A percentile compares a stretch with the other conserved stretches of the same genome.
phyloP scores from a whole-genome alignment of 176 grass and related monocot species.

The Areca catechu region DNA sequence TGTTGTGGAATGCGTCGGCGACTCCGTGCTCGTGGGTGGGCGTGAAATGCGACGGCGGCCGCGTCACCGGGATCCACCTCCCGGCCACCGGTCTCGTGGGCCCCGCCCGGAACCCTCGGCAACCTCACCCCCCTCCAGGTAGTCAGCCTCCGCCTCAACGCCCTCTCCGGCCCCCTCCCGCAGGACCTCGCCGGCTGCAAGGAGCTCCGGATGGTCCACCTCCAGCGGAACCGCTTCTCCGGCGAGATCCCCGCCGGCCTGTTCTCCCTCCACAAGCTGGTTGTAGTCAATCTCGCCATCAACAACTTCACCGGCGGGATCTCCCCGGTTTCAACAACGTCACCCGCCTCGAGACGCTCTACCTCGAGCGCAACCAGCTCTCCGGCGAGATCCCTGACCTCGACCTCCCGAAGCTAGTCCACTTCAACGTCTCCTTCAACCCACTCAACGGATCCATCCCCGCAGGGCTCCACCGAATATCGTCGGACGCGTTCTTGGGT shows the following conservation, averaged over 20 bases:
- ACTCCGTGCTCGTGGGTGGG: constrained; percentile 8
- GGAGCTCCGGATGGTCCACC: constrained; percentile 6
- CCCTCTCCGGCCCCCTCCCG: constrained; percentile 12
- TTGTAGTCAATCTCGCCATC: constrained; percentile 10
- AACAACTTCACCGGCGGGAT: constrained; percentile 16
- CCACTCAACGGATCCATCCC: constrained; percentile 59
- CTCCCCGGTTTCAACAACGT: constrained; percentile 34
- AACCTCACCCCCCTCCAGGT: constrained; percentile 9
- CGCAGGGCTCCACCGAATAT: constrained; percentile 22
- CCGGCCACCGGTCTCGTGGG: constrained; percentile 5
- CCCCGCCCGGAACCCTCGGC: constrained; percentile 5
- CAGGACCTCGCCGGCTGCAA: neutral
- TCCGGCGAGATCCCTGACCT: constrained; percentile 40
- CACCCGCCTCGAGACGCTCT: constrained; percentile 33
- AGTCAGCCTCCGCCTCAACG: constrained; percentile 17
- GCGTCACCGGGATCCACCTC: constrained; percentile 4
- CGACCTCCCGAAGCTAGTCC: constrained; percentile 16
- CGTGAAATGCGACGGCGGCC: neutral
- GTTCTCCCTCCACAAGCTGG: neutral
- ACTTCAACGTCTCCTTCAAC: constrained; percentile 74
- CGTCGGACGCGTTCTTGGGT: constrained; percentile 48
- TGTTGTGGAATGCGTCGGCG: neutral
- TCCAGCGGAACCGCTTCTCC: constrained; percentile 5
- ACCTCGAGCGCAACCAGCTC: constrained; percentile 47
- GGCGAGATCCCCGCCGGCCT: constrained; percentile 1